phyloP scores from a whole-genome alignment of 768 basidiomycete species.

The Holtermanniella nyarrowii region DNA sequence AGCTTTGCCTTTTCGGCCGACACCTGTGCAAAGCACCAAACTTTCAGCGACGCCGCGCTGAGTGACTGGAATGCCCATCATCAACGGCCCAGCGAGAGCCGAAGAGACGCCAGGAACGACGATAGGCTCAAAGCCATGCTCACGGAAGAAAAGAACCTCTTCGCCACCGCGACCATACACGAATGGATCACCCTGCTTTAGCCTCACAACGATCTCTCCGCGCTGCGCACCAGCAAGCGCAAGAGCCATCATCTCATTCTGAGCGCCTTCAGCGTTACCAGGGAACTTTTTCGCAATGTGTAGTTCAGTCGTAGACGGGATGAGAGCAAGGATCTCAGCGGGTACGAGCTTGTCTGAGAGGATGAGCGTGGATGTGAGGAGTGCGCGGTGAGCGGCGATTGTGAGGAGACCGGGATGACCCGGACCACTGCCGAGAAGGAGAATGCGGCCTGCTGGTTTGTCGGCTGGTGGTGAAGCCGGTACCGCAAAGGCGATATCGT shows the following conservation, averaged over 20 bases:
- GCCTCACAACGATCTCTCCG: conserved; percentile 76
- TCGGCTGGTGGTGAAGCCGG: conserved; percentile 33
- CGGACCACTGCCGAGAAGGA: conserved; percentile 88
- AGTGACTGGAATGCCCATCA: conserved; percentile 86
- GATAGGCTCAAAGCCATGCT: conserved; percentile 68
- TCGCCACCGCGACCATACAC: conserved; percentile 92
- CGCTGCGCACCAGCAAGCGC: conserved; percentile 69
- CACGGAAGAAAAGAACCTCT: conserved; percentile 84
- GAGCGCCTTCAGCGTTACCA: conserved; percentile 90
- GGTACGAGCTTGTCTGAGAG: conserved; percentile 96
- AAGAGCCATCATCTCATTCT: conserved; percentile 85
- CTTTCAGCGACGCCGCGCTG: conserved; percentile 89
- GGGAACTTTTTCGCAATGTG: conserved; percentile 95
- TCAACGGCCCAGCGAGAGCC: conserved; percentile 76
- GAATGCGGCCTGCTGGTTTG: conserved; percentile 53
- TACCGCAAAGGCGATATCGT: conserved; percentile 18
- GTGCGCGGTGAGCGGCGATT: conserved; percentile 65
- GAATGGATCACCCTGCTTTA: conserved; percentile 96
- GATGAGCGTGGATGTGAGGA: conserved; percentile 75
- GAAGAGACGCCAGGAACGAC: conserved; percentile 85
- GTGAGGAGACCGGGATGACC: conserved; percentile 91
- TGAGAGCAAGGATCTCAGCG: conserved; percentile 68
- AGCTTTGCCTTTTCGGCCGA: conserved; percentile 71
- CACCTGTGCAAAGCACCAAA: conserved; percentile 84
- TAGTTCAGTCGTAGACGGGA: conserved; percentile 57